Percentiles rank a stretch among this genome's conserved stretches.
These are phyloP conservation scores for Dendryphion nanum DNA, from an alignment of 2,329 filamentous ascomycete species.

Conservation along the genomic window DNA sequence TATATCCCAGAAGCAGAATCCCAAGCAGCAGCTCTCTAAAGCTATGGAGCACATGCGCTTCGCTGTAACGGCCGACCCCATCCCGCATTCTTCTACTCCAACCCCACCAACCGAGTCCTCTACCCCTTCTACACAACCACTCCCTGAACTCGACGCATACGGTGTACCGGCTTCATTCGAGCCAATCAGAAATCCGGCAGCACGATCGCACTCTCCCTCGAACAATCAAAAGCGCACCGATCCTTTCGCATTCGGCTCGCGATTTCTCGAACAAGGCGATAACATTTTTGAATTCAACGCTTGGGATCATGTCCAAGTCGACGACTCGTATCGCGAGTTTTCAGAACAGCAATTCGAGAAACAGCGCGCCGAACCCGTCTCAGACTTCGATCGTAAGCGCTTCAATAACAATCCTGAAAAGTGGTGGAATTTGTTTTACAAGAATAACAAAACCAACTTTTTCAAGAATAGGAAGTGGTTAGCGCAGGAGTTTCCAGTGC, in stretches of 20 bases:
- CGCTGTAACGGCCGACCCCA: conserved; percentile 45
- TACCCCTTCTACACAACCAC: conserved; percentile 4
- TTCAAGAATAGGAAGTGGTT: conserved; percentile 99
- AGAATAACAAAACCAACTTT: conserved; percentile 95
- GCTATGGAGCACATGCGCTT: conserved; percentile 54
- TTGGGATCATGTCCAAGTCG: conserved; percentile 96
- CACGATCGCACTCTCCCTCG: conserved; percentile 68
- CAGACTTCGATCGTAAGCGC: conserved; percentile 86
- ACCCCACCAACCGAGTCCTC: conserved; percentile 14
- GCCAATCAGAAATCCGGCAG: conserved; percentile 45
- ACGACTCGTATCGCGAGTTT: conserved; percentile 83
- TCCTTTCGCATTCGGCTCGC: conserved; percentile 93
- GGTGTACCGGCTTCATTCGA: conserved; percentile 49
- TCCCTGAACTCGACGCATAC: conserved; percentile 44
- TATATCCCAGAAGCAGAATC: conserved; percentile 28
- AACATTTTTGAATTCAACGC: conserved; percentile 97
- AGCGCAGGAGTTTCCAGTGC: conserved; percentile 88
- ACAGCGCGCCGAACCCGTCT: conserved; percentile 83
- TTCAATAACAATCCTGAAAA: conserved; percentile 90
- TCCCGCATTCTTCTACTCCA: conserved; percentile 17
- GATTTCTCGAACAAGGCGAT: conserved; percentile 78
- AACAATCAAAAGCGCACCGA: conserved; percentile 84
- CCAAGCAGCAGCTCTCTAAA: conserved; percentile 48
- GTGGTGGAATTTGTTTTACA: conserved; percentile 99
- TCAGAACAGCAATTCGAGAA: conserved; percentile 79